Evolutionary conservation across 1,284 basidiomycete species (phyloP), one percentile per base, ranked within the genome.

Genomic region (Cryptococcus sp.): DNA sequence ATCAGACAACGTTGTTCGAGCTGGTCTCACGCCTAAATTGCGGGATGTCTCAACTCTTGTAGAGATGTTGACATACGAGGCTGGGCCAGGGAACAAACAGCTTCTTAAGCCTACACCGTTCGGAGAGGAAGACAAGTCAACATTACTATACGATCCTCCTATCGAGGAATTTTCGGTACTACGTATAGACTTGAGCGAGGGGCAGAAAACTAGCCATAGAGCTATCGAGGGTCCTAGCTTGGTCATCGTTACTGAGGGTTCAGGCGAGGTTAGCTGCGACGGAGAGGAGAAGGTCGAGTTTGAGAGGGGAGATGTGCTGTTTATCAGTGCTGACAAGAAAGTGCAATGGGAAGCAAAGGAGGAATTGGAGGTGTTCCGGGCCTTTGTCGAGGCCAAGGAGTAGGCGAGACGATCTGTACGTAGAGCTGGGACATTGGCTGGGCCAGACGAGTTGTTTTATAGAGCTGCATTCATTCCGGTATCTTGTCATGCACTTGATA

Each of bases 1-100:
- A 55, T 95, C 92, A 58, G 95, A 99, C 81, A 99, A 99, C 77
- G 96, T 99, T 74, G 96, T 99, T 57, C 89, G 96, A 48, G 96
- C 96, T 1, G 96, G 96, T 19, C 86, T 99, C 44, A 99, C 96
- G 0, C 95, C 96, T 13, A 99, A 99, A 79, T 83, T 91, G 22
- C 87, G 95, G 58, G 96, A 99, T 75, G 87, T 97, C 20, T 86
- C 88, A 3, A 97, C 94, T 63, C 86, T 99, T 50, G 82, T 97
- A 58, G 81, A 85, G 3, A 91, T 91, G 74, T 84, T 99, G 61
- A 98, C 93, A 10, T 99, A 98, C 78, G 83, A 80, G 52, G 83
- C 89, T 15, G 86, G 87, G 1, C 83, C 85, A 6, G 84, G 87
- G 20, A 79, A 82, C 13, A 84, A 83, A 61, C 91, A 96, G 74